Evolutionary conservation across 2,329 filamentous ascomycete genomes (phyloP).

Genomic region (Thielaviopsis ethacetica): DNA sequence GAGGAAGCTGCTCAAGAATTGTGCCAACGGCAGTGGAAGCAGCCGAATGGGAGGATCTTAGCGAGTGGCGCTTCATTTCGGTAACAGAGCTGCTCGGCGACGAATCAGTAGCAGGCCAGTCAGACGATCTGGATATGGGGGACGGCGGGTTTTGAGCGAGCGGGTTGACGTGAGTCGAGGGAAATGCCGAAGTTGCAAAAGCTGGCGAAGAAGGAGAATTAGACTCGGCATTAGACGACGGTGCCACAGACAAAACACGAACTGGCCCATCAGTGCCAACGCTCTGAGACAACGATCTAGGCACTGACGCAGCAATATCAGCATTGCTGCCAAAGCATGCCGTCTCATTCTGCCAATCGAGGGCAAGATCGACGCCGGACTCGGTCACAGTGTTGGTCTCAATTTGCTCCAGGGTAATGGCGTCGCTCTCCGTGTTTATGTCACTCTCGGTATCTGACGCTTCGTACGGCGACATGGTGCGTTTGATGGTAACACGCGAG

Average conservation of each 20-base stretch:
- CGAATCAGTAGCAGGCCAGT: slow-evolving; percentile 3
- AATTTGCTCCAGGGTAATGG: neutral
- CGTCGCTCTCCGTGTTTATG: neutral
- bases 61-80: slow-evolving; percentile 6
- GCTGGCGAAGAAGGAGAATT: neutral
- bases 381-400: neutral
- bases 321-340: neutral
- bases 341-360: neutral
- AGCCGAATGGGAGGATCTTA: slow-evolving; percentile 3
- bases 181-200: neutral
- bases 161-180: slow-evolving; percentile 5
- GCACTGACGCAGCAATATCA: neutral
- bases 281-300: neutral
- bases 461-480: slow-evolving; percentile 3
- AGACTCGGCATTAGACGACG: neutral
- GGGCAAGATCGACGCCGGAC: neutral
- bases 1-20: slow-evolving; percentile 16
- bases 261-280: neutral
- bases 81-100: neutral
- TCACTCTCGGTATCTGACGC: slow-evolving; percentile 1
- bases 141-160: slow-evolving; percentile 7
- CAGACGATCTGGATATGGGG: neutral
- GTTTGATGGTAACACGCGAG: slow-evolving; percentile 8
- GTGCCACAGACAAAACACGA: neutral
- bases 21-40: neutral